These are phyloP conservation scores for Xylariaceae sp. DNA, from an alignment of 2,329 filamentous ascomycete genomes.

Conservation along the genomic window DNA sequence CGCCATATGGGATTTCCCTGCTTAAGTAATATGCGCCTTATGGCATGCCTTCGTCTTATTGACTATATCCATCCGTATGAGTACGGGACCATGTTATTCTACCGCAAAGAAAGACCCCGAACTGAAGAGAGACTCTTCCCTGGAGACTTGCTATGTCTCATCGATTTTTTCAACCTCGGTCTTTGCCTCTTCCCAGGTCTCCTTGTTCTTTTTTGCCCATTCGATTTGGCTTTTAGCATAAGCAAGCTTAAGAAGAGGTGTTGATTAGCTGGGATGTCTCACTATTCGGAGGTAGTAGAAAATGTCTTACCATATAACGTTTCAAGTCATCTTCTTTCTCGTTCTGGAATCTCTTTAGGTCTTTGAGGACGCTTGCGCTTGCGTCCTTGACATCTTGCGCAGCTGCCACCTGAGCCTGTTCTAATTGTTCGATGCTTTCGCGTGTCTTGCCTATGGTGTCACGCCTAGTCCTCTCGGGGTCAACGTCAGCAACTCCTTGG, in stretches of 20 bases:
- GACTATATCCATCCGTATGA: slow-evolving; percentile 25
- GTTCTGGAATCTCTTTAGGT: slow-evolving; percentile 87
- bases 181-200: slow-evolving; percentile 90
- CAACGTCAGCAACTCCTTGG: slow-evolving; percentile 93
- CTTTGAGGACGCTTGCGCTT: slow-evolving; percentile 82
- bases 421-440: slow-evolving; percentile 82
- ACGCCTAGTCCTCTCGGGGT: slow-evolving; percentile 87
- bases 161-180: slow-evolving; percentile 89
- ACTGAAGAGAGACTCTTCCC: not conserved
- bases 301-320: slow-evolving; percentile 83
- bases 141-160: slow-evolving; percentile 47
- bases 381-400: slow-evolving; percentile 93
- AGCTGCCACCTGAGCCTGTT: slow-evolving; percentile 86
- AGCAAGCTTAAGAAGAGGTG: slow-evolving; percentile 69
- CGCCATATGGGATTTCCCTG: not conserved
- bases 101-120: slow-evolving; percentile 5
- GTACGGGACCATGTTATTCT: slow-evolving; percentile 12
- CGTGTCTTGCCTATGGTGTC: slow-evolving; percentile 96
- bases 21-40: not conserved
- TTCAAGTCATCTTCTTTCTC: slow-evolving; percentile 95
- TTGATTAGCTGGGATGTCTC: slow-evolving; percentile 12
- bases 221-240: slow-evolving; percentile 93
- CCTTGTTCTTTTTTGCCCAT: slow-evolving; percentile 89
- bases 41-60: slow-evolving; percentile 26
- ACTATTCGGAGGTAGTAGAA: slow-evolving; percentile 2